These are phyloP conservation scores for Decorospora gaudefroyi DNA, from an alignment of 2,329 filamentous ascomycete genomes.

Conservation along the genomic window DNA sequence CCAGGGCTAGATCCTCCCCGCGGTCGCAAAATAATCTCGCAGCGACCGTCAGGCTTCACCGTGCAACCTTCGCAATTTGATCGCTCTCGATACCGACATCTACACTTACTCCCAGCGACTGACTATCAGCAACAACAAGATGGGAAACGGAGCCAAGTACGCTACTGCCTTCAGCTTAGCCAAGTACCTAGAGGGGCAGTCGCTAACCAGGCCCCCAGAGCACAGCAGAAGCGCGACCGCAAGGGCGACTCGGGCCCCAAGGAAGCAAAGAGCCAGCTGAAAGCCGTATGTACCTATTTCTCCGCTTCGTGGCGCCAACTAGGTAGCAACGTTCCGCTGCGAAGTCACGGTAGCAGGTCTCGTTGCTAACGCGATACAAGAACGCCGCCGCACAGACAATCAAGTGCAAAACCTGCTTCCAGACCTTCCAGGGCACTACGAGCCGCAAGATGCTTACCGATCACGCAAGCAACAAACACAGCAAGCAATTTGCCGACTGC, in stretches of 20 bases:
- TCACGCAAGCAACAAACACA: constrained; percentile 78
- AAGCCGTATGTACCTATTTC: constrained; percentile 39
- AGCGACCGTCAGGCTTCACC: constrained; percentile 15
- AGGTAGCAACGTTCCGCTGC: not conserved
- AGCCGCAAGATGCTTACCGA: constrained; percentile 71
- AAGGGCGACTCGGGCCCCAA: constrained; percentile 39
- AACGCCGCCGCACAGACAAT: constrained; percentile 76
- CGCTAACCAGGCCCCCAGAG: constrained; percentile 35
- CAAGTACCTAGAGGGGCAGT: constrained; percentile 3
- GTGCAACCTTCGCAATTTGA: constrained; percentile 12
- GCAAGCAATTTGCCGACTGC: constrained; percentile 71
- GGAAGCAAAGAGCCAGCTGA: constrained; percentile 45
- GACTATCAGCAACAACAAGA: constrained; percentile 27
- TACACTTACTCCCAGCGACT: constrained; percentile 20
- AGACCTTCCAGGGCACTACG: constrained; percentile 78
- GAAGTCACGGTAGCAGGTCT: not conserved
- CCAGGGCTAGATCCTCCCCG: constrained; percentile 29
- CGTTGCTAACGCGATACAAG: constrained; percentile 47
- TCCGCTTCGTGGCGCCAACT: not conserved
- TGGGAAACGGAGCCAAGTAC: constrained; percentile 49
- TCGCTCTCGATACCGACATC: constrained; percentile 11
- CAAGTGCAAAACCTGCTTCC: constrained; percentile 76
- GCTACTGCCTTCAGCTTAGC: constrained; percentile 1
- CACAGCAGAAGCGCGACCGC: constrained; percentile 48
- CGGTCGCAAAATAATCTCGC: constrained; percentile 36